Conservation (phyloP, 768 basidiomycete genomes). For the Fistulinella prunicolor region DNA sequence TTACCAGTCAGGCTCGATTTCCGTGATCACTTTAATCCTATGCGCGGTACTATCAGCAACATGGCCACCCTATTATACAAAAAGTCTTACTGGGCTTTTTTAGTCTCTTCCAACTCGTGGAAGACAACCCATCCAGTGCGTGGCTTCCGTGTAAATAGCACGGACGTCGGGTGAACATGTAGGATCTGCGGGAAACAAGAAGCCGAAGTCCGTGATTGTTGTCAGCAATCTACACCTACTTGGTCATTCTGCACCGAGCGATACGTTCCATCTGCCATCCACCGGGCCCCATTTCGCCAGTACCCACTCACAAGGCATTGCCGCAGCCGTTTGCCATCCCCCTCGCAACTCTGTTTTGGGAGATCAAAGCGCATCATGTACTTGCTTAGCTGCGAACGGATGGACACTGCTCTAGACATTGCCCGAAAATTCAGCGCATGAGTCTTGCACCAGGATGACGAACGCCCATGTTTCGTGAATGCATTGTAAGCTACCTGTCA, state of each 20-base stretch:
- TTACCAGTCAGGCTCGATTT: conserved; percentile 94
- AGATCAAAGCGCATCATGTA: conserved; percentile 90
- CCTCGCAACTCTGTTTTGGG: conserved; percentile 82
- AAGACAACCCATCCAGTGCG: conserved; percentile 91
- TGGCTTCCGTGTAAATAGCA: conserved; percentile 90
- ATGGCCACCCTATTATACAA: not conserved
- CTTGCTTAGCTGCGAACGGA: conserved; percentile 91
- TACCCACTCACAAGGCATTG: conserved; percentile 90
- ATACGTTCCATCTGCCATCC: conserved; percentile 92
- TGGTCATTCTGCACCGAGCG: conserved; percentile 82
- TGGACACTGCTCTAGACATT: conserved; percentile 90
- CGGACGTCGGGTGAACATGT: conserved; percentile 91
- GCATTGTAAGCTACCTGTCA: conserved; percentile 80
- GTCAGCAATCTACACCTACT: conserved; percentile 41
- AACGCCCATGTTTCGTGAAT: conserved; percentile 77
- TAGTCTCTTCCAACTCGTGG: conserved; percentile 96
- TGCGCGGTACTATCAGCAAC: conserved; percentile 8
- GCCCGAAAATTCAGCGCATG: conserved; percentile 94
- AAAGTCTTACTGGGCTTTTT: conserved; percentile 76
- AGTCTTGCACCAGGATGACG: conserved; percentile 89
- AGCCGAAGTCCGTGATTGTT: not conserved
- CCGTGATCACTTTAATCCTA: conserved; percentile 90
- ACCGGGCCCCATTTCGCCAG: conserved; percentile 90
- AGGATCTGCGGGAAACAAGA: conserved; percentile 51
- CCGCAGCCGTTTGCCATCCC: conserved; percentile 79